A percentile compares a stretch with the other conserved stretches of the same genome.
Evolutionary conservation across 108 stramenopile genomes (phyloP).

Genomic region (Conticribra guillardii): DNA sequence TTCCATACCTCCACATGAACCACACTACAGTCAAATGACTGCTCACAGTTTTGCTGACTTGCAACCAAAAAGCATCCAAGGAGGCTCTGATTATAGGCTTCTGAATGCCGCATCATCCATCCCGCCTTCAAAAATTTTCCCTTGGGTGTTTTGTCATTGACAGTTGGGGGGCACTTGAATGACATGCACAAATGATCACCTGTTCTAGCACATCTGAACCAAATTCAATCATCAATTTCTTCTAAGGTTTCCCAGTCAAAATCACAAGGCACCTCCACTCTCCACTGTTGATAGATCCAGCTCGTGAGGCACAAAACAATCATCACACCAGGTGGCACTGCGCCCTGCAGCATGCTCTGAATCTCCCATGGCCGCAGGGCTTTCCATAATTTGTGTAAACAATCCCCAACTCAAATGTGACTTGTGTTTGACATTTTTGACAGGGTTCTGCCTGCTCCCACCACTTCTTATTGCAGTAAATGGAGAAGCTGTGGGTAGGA

Average conservation of each 20-base stretch:
- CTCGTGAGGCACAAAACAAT: slow-evolving; percentile 2
- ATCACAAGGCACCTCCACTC: slow-evolving; percentile 4
- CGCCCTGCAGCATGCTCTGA: not conserved
- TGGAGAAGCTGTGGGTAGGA: slow-evolving; percentile 10
- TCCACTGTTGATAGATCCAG: not conserved
- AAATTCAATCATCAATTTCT: slow-evolving; percentile 1
- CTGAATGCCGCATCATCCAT: not conserved
- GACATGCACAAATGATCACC: slow-evolving; percentile 14
- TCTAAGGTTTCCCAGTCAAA: not conserved
- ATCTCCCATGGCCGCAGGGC: slow-evolving; percentile 20
- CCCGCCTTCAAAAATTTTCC: not conserved
- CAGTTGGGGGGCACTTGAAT: slow-evolving; percentile 11
- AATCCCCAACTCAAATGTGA: slow-evolving; percentile 24
- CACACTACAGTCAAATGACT: slow-evolving; percentile 6
- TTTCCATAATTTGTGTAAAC: slow-evolving; percentile 15
- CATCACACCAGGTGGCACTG: slow-evolving; percentile 16
- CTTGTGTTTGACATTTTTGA: slow-evolving; percentile 25
- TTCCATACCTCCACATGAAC: not conserved
- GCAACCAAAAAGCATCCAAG: slow-evolving; percentile 15
- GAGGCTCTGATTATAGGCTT: not conserved
- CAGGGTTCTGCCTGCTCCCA: slow-evolving; percentile 25
- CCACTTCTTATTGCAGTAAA: slow-evolving; percentile 13
- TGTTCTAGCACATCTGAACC: slow-evolving; percentile 4
- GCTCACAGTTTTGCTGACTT: not conserved
- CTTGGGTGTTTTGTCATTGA: slow-evolving; percentile 6